Evolutionary conservation across 2,329 filamentous ascomycete genomes (phyloP).

Genomic region (Aspergillus ochraceoroseus): DNA sequence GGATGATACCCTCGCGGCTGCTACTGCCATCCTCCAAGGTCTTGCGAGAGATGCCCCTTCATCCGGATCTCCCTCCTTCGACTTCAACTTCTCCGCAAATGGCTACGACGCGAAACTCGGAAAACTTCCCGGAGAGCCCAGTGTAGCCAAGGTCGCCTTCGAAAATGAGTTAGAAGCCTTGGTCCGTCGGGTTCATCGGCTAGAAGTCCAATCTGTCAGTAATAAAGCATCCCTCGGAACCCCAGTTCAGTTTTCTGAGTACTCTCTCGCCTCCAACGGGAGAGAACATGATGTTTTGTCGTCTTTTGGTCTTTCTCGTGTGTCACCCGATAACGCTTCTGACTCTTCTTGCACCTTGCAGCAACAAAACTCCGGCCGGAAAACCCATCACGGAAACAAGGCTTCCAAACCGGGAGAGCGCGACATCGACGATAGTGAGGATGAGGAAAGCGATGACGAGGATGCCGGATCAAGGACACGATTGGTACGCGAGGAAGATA

Average conservation of each 20-base stretch:
- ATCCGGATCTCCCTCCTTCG: slow-evolving; percentile 35
- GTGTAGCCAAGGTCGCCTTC: slow-evolving; percentile 68
- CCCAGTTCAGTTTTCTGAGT: slow-evolving; percentile 62
- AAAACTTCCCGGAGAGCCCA: slow-evolving; percentile 71
- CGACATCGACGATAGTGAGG: slow-evolving; percentile 29
- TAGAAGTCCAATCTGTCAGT: slow-evolving; percentile 70
- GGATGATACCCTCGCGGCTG: slow-evolving; percentile 47
- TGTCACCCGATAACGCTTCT: slow-evolving; percentile 34
- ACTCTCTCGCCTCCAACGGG: slow-evolving; percentile 57
- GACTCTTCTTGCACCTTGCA: slow-evolving; percentile 31
- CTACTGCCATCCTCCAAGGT: slow-evolving; percentile 44
- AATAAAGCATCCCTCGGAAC: slow-evolving; percentile 63
- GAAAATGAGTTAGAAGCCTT: slow-evolving; percentile 80
- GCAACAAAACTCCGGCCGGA: slow-evolving; percentile 35
- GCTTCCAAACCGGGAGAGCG: slow-evolving; percentile 31
- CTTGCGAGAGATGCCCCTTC: slow-evolving; percentile 41
- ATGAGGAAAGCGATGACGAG: slow-evolving; percentile 40
- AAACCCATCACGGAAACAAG: slow-evolving; percentile 36
- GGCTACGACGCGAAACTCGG: slow-evolving; percentile 52
- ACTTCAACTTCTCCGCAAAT: slow-evolving; percentile 44
- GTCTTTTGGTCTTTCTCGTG: slow-evolving; percentile 34
- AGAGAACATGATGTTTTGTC: slow-evolving; percentile 32
- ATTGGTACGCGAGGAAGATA: slow-evolving; percentile 68
- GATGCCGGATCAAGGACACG: slow-evolving; percentile 50
- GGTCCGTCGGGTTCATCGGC: slow-evolving; percentile 68